These are phyloP conservation scores for Hypoxylon sp. DNA, from an alignment of 2,329 filamentous ascomycete species.

Conservation along the genomic window DNA sequence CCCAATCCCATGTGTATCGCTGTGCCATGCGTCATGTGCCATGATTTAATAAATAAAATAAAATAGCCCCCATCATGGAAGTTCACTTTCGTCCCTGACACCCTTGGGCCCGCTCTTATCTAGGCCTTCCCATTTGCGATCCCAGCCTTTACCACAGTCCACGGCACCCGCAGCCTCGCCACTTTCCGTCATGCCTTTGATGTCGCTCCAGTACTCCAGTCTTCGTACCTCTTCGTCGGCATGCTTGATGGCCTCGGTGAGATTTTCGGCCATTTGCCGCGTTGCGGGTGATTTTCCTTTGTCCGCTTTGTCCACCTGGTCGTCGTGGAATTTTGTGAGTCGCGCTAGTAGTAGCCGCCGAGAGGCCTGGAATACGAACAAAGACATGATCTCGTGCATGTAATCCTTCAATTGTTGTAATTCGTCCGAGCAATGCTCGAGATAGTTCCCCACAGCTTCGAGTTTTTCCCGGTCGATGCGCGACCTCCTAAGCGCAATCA, in stretches of 20 bases:
- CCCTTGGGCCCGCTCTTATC: slow-evolving; percentile 65
- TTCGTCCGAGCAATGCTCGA: slow-evolving; percentile 82
- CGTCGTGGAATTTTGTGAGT: slow-evolving; percentile 75
- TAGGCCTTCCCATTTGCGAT: slow-evolving; percentile 65
- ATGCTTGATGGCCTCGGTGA: slow-evolving; percentile 81
- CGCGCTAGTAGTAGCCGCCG: slow-evolving; percentile 81
- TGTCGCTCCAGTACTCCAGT: slow-evolving; percentile 90
- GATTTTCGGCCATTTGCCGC: slow-evolving; percentile 70
- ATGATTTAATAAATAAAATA: slow-evolving; percentile 9
- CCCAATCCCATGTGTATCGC: slow-evolving; percentile 27
- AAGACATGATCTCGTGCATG: slow-evolving; percentile 88
- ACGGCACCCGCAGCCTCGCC: slow-evolving; percentile 64
- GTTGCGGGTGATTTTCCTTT: slow-evolving; percentile 50
- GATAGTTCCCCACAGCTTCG: slow-evolving; percentile 84
- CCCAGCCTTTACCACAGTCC: slow-evolving; percentile 61
- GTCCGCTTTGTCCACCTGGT: slow-evolving; percentile 50
- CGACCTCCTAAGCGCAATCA: slow-evolving; percentile 76
- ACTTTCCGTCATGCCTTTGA: slow-evolving; percentile 75
- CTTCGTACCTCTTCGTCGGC: slow-evolving; percentile 85
- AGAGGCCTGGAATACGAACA: slow-evolving; percentile 92
- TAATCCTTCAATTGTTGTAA: slow-evolving; percentile 80
- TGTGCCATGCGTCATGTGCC: slow-evolving; percentile 1
- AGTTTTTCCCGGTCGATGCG: slow-evolving; percentile 94
- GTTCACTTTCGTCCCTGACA: slow-evolving; percentile 38
- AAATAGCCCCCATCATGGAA: slow-evolving; percentile 34